Evolutionary conservation across 2,329 filamentous ascomycete species (phyloP), one percentile per base, ranked within the genome.

Genomic region (Penicillium crustosum): DNA sequence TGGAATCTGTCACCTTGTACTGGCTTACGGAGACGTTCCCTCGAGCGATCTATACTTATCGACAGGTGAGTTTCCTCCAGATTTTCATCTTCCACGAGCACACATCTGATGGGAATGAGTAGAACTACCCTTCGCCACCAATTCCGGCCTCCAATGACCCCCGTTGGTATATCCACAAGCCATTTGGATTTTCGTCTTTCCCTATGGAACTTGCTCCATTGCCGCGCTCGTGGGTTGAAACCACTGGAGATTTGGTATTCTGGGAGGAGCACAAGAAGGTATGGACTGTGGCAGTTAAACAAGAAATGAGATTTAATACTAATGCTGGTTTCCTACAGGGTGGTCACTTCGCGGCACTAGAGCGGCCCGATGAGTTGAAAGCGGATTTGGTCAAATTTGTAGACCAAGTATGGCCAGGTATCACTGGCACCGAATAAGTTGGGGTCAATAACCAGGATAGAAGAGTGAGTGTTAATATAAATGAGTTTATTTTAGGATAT

Each of bases 341-440:
- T 17, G 83, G 83, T 0, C 83, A 85, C 69, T 85, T 84, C 64
- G 81, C 83, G 2, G 71, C 75, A 0, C 67, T 77, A 10, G 78
- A 81, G 41, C 75, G 77, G 23, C 76, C 76, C 0, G 65, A 73
- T 57, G 66, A 75, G 1, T 63, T 83, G 45, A 77, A 80, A 60
- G 73, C 73, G 12, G 78, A 79, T 51, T 65, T 81, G 42, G 73
- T 74, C 58, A 64, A 65, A 3, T 76, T 75, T 60, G 62, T 74
- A 12, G 54, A 66, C 10, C 66, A 73, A 53, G 65, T 71, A 17
- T 73, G 71, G 70, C 61, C 65, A 21, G 56, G 38, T 1, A 58
- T 63, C 27, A 21, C 12, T 3, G 33, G 50, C 5, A 17, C 12
- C 3, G n/a, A 53, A 7, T 58, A 47, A 38, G 27, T 5, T 6